Evolutionary conservation across 768 basidiomycete species (phyloP).

Genomic region (Agaricus subrufescens): DNA sequence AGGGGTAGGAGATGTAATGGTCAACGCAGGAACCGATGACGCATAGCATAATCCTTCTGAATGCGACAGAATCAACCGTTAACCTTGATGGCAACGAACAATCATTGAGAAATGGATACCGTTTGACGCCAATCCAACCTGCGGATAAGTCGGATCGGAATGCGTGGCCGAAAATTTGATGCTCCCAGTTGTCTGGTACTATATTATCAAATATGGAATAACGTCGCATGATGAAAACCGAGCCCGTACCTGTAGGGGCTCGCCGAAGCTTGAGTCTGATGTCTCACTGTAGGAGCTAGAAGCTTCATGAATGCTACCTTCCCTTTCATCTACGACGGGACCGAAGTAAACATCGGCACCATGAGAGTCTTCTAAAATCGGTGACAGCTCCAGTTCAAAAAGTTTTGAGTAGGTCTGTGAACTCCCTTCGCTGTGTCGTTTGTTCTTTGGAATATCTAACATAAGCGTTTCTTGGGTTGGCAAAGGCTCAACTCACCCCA

Average conservation of each 20-base stretch:
- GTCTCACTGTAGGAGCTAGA: slow-evolving; percentile 14
- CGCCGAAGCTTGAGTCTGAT: slow-evolving; percentile 25
- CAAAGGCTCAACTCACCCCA: neutral
- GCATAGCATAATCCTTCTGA: neutral
- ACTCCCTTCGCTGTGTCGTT: slow-evolving; percentile 7
- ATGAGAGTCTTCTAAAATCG: slow-evolving; percentile 31
- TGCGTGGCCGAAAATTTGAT: neutral
- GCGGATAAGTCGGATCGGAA: neutral
- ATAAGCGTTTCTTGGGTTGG: neutral
- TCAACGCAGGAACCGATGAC: slow-evolving; percentile 22
- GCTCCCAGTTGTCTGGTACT: slow-evolving; percentile 2
- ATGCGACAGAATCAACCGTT: neutral
- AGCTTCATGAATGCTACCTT: neutral
- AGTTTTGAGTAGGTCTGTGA: slow-evolving; percentile 15
- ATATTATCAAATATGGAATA: neutral
- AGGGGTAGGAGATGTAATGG: slow-evolving; percentile 28
- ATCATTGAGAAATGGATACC: neutral
- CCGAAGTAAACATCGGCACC: slow-evolving; percentile 15
- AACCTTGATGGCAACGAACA: neutral
- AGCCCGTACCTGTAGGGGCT: slow-evolving; percentile 16
- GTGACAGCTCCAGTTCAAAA: slow-evolving; percentile 30
- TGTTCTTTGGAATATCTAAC: slow-evolving; percentile 3
- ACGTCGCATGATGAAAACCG: slow-evolving; percentile 13
- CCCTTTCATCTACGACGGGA: neutral
- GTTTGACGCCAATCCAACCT: neutral